phyloP scores from a whole-genome alignment of 306 rosid genomes.

The Trifolium subterraneum region DNA sequence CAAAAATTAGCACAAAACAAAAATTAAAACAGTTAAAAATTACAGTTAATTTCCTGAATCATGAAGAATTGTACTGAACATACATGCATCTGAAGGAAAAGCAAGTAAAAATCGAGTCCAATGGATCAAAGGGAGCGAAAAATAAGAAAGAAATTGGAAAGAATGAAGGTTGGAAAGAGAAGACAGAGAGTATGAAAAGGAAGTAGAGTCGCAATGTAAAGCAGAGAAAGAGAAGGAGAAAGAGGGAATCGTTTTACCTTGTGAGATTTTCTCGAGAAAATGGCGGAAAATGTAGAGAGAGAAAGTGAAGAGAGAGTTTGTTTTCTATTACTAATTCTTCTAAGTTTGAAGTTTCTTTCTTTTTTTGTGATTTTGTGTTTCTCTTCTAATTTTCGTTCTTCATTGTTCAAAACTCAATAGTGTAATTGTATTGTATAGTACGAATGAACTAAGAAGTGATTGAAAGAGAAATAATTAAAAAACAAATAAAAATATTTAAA shows the following conservation, averaged over 20 bases:
- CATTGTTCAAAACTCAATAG: constrained; percentile 20
- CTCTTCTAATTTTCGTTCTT: neutral
- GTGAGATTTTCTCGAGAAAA: constrained; percentile 47
- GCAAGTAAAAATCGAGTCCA: constrained; percentile 37
- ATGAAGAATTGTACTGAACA: constrained; percentile 5
- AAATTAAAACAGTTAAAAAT: neutral
- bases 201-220: constrained; percentile 37
- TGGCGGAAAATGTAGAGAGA: constrained; percentile 48
- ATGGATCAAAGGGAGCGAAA: constrained; percentile 28
- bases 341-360: constrained; percentile 24
- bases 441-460: neutral
- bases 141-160: neutral
- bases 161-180: neutral
- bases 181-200: constrained; percentile 1
- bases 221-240: constrained; percentile 4
- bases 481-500: neutral
- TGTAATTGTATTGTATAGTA: neutral
- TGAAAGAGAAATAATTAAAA: neutral
- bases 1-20: neutral
- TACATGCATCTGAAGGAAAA: constrained; percentile 18
- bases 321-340: neutral
- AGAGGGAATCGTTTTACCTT: constrained; percentile 49
- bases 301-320: neutral
- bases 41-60: neutral
- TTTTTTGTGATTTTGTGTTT: constrained; percentile 8